Conservation (phyloP, 176 grass and related monocot species). For the Raddia guianensis region DNA sequence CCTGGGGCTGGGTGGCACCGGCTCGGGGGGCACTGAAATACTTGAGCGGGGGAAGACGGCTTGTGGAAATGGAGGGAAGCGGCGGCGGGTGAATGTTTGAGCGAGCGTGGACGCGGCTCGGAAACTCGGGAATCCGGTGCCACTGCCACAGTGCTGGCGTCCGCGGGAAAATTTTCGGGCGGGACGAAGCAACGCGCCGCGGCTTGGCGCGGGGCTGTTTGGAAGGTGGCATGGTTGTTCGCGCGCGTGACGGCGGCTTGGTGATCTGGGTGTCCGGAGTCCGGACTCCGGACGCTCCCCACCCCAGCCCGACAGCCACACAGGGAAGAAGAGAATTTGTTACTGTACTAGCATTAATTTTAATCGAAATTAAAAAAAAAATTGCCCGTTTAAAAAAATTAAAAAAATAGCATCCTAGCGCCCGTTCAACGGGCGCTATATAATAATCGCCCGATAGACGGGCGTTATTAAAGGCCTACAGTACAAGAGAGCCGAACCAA, state of each 20-base stretch:
- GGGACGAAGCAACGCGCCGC: background rate
- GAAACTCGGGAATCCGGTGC: background rate
- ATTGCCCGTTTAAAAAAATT: too few species aligned
- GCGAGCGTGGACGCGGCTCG: background rate
- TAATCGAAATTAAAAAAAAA: too few species aligned
- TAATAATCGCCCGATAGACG: too few species aligned
- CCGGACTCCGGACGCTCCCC: too few species aligned
- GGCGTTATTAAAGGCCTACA: too few species aligned
- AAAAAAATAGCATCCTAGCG: too few species aligned
- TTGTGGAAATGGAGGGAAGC: background rate
- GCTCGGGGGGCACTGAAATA: slow-evolving; percentile 32
- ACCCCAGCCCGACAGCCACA: too few species aligned
- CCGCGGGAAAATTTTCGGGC: slow-evolving; percentile 32
- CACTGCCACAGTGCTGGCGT: background rate
- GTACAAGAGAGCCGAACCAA: too few species aligned
- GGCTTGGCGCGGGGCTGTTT: background rate
- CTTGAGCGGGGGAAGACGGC: background rate
- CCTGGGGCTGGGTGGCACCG: background rate
- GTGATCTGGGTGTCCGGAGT: too few species aligned
- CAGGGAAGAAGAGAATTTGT: too few species aligned
- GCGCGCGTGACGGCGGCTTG: background rate
- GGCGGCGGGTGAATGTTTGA: slow-evolving; percentile 26
- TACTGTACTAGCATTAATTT: too few species aligned
- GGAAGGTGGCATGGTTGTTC: background rate
- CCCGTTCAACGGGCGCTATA: too few species aligned